Base-by-base conservation (phyloP, 176 grass and related monocot species). In the Poa annua region DNA sequence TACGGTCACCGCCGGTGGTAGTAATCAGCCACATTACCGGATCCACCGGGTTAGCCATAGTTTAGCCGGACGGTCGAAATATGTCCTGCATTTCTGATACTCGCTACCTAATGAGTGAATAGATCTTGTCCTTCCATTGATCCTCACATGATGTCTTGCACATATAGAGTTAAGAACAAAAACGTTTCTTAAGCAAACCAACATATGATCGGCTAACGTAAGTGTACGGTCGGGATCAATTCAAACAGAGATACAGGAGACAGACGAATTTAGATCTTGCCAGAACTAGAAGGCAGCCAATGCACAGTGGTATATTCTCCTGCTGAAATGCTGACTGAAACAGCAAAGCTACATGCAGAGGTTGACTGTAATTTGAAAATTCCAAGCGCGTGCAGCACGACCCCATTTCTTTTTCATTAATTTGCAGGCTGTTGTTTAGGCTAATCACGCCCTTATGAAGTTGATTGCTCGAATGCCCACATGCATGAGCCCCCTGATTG, bases 401-500 rank as follows among this genome's bases (percentile, higher is more conserved):
- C 55, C 44, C 42, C 4, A 0, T 67, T 66, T 53, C 5, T 24
- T 16, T 67, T 22, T 2, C 11, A 33, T 29, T 29, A 29, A 1
- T 65, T 66, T 35, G 20, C 9, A 19, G 2, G 21, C 5, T 17
- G 19, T 36, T 11, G 8, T 36, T 80, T 52, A 66, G 3, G 29
- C 62, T 80, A 48, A 62, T 20, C 56, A 78, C 35, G 4, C 11
- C n/a, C 12, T 8, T 38, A 9, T 13, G 21, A 17, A 42, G 20
- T 22, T 38, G 33, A 24, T 10, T 1, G 17, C 34, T 25, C 38
- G 12, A 44, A 15, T 25, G 0, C 0, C 26, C 78, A 24, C 78
- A 80, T 80, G 78, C 78, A 80, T 80, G 78, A 67, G 10, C 32
- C 19, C 78, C 67, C 49, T 64, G 76, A 80, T 80, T 79, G 76